Evolutionary conservation across 2,329 filamentous ascomycete genomes (phyloP).

Genomic region (Cylindrodendrum hubeiense): DNA sequence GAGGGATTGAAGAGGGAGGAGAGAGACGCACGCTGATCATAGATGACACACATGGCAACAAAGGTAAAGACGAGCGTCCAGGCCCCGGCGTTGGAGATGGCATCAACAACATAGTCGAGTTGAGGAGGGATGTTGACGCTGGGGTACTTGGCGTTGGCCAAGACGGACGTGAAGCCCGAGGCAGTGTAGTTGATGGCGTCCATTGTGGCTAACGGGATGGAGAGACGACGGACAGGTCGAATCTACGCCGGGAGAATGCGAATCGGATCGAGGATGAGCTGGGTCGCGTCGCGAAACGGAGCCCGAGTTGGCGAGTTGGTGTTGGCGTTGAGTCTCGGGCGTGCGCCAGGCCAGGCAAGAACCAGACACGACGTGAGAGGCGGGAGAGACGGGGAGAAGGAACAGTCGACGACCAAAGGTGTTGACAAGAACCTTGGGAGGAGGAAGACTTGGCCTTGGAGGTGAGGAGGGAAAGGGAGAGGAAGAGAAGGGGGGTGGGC

Average conservation of each 20-base stretch:
- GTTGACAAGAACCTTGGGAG: slow-evolving; percentile 6
- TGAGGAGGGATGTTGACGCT: slow-evolving; percentile 65
- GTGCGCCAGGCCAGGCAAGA: neutral
- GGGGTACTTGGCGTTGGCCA: slow-evolving; percentile 70
- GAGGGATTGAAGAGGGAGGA: neutral
- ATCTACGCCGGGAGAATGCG: neutral
- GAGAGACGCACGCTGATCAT: slow-evolving; percentile 84
- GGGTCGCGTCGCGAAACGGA: slow-evolving; percentile 5
- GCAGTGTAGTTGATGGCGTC: slow-evolving; percentile 72
- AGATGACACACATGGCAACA: slow-evolving; percentile 78
- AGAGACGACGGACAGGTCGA: slow-evolving; percentile 19
- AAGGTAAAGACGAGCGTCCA: slow-evolving; percentile 77
- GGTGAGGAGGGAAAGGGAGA: slow-evolving; percentile 11
- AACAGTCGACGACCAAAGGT: slow-evolving; percentile 9
- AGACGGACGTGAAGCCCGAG: slow-evolving; percentile 76
- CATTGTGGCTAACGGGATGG: slow-evolving; percentile 51
- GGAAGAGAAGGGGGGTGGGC: slow-evolving; percentile 16
- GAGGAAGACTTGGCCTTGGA: slow-evolving; percentile 5
- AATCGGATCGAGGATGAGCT: slow-evolving; percentile 2
- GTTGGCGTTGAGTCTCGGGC: neutral
- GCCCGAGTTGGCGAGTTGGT: neutral
- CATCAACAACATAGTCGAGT: slow-evolving; percentile 66
- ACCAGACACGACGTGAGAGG: neutral
- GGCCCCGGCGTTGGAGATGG: slow-evolving; percentile 68
- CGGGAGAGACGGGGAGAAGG: neutral